Percentiles rank a stretch among this genome's conserved stretches.
phyloP scores from a whole-genome alignment of 192 early-diverging fungal species.

The Coemansia sp. region DNA sequence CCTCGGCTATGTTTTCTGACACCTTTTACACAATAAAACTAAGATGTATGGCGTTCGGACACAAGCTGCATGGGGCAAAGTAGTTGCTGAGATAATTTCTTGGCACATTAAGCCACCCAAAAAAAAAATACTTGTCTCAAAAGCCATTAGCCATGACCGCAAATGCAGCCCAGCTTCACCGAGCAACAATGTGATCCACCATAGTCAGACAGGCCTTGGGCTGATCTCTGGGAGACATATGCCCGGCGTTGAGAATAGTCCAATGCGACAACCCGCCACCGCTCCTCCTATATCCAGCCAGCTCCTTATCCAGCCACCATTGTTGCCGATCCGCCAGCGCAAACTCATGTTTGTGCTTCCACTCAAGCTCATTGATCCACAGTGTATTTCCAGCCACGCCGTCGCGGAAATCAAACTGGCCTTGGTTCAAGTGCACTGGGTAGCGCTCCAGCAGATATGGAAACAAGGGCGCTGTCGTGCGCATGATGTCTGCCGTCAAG shows the following conservation, averaged over 20 bases:
- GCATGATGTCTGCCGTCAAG: slow-evolving; percentile 66
- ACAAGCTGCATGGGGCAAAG: not conserved
- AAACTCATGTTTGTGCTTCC: slow-evolving; percentile 52
- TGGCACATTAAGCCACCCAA: not conserved
- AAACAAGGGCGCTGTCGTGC: slow-evolving; percentile 57
- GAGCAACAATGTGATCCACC: slow-evolving; percentile 32
- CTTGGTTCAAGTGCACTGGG: slow-evolving; percentile 68
- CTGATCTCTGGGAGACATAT: slow-evolving; percentile 72
- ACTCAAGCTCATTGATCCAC: slow-evolving; percentile 67
- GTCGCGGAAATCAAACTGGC: slow-evolving; percentile 83
- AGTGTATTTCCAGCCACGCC: slow-evolving; percentile 62
- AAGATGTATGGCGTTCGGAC: not conserved
- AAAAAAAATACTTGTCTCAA: not conserved
- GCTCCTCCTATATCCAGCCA: slow-evolving; percentile 62
- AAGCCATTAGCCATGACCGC: not conserved
- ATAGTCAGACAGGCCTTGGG: slow-evolving; percentile 44
- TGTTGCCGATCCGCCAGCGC: slow-evolving; percentile 53
- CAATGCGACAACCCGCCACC: slow-evolving; percentile 58
- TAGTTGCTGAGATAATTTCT: not conserved
- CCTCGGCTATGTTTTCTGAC: not conserved
- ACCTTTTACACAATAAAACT: not conserved
- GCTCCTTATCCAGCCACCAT: slow-evolving; percentile 43
- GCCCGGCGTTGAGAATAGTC: slow-evolving; percentile 68
- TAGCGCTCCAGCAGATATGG: slow-evolving; percentile 57
- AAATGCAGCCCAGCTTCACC: not conserved